Conservation (phyloP, 2,329 filamentous ascomycete species). For the Trichophyton mentagrophytes region DNA sequence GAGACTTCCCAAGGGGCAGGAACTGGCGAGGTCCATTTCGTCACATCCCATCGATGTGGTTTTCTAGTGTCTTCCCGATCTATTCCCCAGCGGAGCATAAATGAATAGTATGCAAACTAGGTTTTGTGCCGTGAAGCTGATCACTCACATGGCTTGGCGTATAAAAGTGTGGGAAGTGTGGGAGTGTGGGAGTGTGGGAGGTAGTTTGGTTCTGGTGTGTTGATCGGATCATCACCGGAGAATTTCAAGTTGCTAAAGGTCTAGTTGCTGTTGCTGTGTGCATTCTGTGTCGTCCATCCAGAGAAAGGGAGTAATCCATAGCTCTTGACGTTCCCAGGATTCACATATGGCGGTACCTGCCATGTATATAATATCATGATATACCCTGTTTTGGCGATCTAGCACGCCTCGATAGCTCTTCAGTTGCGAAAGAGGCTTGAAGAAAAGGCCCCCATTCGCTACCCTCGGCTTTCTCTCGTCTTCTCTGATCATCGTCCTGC, state of each 20-base stretch:
- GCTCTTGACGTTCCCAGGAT: not conserved
- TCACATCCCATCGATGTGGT: slow-evolving; percentile 3
- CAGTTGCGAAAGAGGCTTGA: slow-evolving; percentile 1
- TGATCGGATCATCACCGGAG: slow-evolving; percentile 2
- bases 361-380: not conserved
- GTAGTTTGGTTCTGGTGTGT: not conserved
- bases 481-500: not conserved
- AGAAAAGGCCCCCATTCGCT: not conserved
- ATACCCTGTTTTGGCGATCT: not conserved
- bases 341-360: not conserved
- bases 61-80: not conserved
- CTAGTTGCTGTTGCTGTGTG: not conserved
- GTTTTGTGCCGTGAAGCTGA: slow-evolving; percentile 1
- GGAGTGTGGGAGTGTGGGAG: not conserved
- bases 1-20: not conserved
- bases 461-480: not conserved
- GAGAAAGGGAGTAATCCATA: not conserved
- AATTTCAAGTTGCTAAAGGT: not conserved
- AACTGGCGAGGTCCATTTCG: not conserved
- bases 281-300: too few relatives aligned
- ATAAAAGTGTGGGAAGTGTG: not conserved
- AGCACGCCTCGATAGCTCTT: not conserved
- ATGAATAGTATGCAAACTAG: not conserved
- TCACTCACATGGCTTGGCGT: slow-evolving; percentile 4
- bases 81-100: not conserved